Evolutionary conservation across 2,329 filamentous ascomycete genomes (phyloP), one percentile per base, ranked within the genome.

Genomic region (Colletotrichum caudatum): DNA sequence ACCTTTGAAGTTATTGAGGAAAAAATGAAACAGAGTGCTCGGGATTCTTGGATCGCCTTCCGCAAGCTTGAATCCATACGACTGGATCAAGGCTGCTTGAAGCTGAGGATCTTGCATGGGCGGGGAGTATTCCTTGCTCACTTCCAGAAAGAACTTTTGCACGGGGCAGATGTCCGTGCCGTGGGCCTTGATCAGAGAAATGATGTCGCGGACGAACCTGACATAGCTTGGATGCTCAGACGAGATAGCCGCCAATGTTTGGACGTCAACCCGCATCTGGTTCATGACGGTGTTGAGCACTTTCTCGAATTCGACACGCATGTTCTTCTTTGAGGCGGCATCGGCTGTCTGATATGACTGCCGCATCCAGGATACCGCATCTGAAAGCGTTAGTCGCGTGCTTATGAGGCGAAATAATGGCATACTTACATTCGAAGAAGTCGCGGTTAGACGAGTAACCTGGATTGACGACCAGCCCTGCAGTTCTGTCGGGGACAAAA

Each of bases 1-100:
- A 64, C 86, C 79, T 76, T 89, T 89, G 76, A 89, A 88, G 77
- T 86, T 89, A 74, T 87, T 87, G 76, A 85, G 86, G 2, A 90
- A 80, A 69, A 88, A 87, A 76, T 86, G 86, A 75, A 90, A 90
- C 4, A 90, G 81, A 64, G 85, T 84, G 23, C 85, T 82, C 7
- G 79, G 78, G 5, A 84, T 85, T 39, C 81, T 83, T 2, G 78
- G 75, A 65, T 89, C 88, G 1, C 84, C 85, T 71, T 90, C 88
- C 50, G 82, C 81, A 20, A 90, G 78, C 51, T 86, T 84, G 41
- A 90, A 79, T 1, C 87, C 88, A 76, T 89, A 90, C 2, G 87
- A 85, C 20, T 87, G 76, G 75, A 90, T 87, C 5, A 82, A 83
- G 5, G 88, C 88, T 33, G 86, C 84, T 71, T 89, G 88, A 5